phyloP scores from a whole-genome alignment of 2,329 filamentous ascomycete genomes.

The Trichoderma afroharzianum region DNA sequence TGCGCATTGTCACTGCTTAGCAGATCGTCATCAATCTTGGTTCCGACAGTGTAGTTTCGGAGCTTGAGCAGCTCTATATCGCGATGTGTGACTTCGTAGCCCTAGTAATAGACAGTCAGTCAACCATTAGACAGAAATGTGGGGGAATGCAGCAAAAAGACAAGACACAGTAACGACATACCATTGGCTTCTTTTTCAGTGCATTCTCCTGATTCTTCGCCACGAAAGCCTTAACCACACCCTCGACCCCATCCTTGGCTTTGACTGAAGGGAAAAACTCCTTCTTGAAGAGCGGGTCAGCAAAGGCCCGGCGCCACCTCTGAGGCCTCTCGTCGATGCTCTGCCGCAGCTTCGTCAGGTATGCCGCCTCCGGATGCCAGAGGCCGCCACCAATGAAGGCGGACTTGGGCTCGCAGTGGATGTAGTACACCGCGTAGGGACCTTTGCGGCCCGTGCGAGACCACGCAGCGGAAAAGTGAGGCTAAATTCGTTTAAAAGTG shows the following conservation, averaged over 20 bases:
- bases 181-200: constrained; percentile 83
- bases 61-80: constrained; percentile 80
- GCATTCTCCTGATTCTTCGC: constrained; percentile 68
- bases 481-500: constrained; percentile 40
- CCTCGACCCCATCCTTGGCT: constrained; percentile 38
- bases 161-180: constrained; percentile 36
- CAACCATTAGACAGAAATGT: not conserved
- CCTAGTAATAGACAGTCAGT: constrained; percentile 44
- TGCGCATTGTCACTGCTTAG: constrained; percentile 61
- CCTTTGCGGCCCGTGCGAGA: constrained; percentile 85
- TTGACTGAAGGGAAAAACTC: constrained; percentile 56
- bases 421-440: constrained; percentile 82
- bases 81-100: constrained; percentile 68
- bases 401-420: constrained; percentile 71
- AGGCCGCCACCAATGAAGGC: constrained; percentile 78
- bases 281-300: constrained; percentile 55
- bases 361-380: constrained; percentile 69
- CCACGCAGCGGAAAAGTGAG: constrained; percentile 82
- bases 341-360: constrained; percentile 64
- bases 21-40: constrained; percentile 61
- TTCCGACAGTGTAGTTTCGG: constrained; percentile 71
- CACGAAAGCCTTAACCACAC: constrained; percentile 66
- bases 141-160: not conserved
- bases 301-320: constrained; percentile 65
- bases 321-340: constrained; percentile 72